Base-by-base conservation (phyloP, 2,329 filamentous ascomycete species). In the Hypoxylon sp. region DNA sequence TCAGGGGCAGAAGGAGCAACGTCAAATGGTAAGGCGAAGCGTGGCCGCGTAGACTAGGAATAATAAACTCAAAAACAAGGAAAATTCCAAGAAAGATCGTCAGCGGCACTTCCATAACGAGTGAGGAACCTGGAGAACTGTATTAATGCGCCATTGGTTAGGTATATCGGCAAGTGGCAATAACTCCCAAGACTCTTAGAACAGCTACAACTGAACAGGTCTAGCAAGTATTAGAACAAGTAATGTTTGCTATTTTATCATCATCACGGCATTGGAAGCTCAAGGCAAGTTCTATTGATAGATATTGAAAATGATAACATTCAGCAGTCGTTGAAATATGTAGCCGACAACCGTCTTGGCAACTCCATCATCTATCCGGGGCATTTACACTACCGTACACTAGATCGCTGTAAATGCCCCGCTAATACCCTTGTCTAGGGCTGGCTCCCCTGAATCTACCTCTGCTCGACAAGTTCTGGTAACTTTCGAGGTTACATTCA, bases 261-360 rank as follows among this genome's bases (percentile, higher is more conserved):
- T 3, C 10, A 19, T 22, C 17, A 11, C 3, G 9, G 39, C 17
- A 5, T 11, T 22, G 39, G 14, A 3, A 3, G 39, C 4, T 22
- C 17, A 51, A 51, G 3, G 10, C 22, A 35, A 29, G 8, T 19
- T 11, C 5, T 19, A 35, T 31, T 22, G 31, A 10, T 3, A 11
- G 6, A 13, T 19, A 2, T 31, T 26, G 19, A 13, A 13, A 14
- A 57, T 11, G 50, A 46, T 44, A 42, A 31, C 17, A n/a, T 46
- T 60, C 13, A 47, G 19, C 46, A 35, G 59, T 17, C 24, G 53
- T 58, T 47, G 29, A n/a, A 50, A 66, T 22, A 19, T 4, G 35
- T 14, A 51, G 50, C 66, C 53, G 58, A 48, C 50, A 67, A 52
- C 48, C 57, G 68, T 47, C 68, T 68, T 68, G 68, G 65, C 58